phyloP scores from a whole-genome alignment of 2,329 filamentous ascomycete species.

The Colletotrichum melonis region DNA sequence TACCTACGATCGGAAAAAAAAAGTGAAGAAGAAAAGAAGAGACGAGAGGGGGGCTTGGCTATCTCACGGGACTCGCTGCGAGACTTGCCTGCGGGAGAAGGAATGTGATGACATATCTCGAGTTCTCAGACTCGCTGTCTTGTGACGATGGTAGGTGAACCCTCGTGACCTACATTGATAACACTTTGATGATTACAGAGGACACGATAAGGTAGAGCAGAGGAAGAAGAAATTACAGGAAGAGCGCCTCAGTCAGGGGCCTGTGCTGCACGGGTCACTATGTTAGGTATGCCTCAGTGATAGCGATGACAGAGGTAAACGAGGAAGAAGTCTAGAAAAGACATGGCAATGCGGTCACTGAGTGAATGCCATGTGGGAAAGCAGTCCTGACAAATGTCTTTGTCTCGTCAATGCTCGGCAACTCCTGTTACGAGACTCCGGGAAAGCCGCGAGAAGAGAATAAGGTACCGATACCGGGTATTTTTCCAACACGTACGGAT shows the following conservation, averaged over 20 bases:
- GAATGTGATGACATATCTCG: slow-evolving; percentile 1
- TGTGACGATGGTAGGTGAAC: background rate
- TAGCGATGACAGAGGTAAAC: background rate
- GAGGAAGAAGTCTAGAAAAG: slow-evolving; percentile 5
- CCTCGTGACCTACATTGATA: slow-evolving; percentile 4
- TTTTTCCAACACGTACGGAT: background rate
- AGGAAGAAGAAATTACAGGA: slow-evolving; percentile 14
- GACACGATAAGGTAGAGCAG: background rate
- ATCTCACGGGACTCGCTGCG: slow-evolving; percentile 25
- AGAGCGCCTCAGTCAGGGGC: background rate
- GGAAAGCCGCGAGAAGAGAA: background rate
- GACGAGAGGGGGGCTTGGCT: slow-evolving; percentile 12
- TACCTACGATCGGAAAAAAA: background rate
- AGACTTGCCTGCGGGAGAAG: slow-evolving; percentile 12
- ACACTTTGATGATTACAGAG: background rate
- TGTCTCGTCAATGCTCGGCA: slow-evolving; percentile 21
- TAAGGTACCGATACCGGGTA: too few species aligned
- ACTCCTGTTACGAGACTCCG: slow-evolving; percentile 1
- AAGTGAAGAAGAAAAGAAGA: slow-evolving; percentile 8
- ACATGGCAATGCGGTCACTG: background rate
- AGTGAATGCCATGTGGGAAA: slow-evolving; percentile 16
- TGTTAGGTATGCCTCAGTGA: background rate
- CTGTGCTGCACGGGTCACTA: background rate
- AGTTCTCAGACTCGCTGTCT: slow-evolving; percentile 12
- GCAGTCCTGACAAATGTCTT: slow-evolving; percentile 16